Evolutionary conservation across 768 basidiomycete species (phyloP).

Genomic region (Fistulinella prunicolor): DNA sequence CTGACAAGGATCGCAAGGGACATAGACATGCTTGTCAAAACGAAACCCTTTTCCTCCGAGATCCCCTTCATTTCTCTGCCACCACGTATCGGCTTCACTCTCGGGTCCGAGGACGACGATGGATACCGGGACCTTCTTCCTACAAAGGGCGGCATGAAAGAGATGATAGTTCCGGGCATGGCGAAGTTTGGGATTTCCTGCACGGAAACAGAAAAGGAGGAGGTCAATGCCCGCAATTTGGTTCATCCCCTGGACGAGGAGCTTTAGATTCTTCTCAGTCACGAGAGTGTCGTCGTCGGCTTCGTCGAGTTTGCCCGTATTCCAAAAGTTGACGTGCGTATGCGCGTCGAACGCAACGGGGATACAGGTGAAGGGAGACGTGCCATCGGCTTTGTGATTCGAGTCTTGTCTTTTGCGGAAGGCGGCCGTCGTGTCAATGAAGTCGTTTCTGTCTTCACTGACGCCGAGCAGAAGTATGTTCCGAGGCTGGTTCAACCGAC

Average conservation of each 20-base stretch:
- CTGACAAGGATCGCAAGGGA: slow-evolving; percentile 8
- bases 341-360: slow-evolving; percentile 5
- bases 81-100: slow-evolving; percentile 23
- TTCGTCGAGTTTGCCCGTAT: slow-evolving; percentile 13
- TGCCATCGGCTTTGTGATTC: background rate
- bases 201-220: slow-evolving; percentile 29
- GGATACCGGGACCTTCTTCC: slow-evolving; percentile 29
- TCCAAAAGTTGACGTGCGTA: slow-evolving; percentile 19
- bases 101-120: slow-evolving; percentile 33
- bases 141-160: slow-evolving; percentile 31
- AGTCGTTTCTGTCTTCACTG: slow-evolving; percentile 10
- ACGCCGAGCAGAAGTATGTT: slow-evolving; percentile 20
- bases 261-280: slow-evolving; percentile 14
- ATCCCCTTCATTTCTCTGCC: slow-evolving; percentile 26
- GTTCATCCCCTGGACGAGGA: slow-evolving; percentile 13
- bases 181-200: slow-evolving; percentile 17
- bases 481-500: slow-evolving; percentile 11
- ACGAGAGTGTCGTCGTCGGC: slow-evolving; percentile 8
- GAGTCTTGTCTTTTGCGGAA: background rate
- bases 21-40: slow-evolving; percentile 29
- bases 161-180: slow-evolving; percentile 28
- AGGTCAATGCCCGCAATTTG: slow-evolving; percentile 19
- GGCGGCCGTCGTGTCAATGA: slow-evolving; percentile 5
- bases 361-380: slow-evolving; percentile 1
- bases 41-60: slow-evolving; percentile 17